A percentile compares a stretch with the other conserved stretches of the same genome.
Evolutionary conservation across 129 eudicot genomes (phyloP).

Genomic region (Artemisia argyi): DNA sequence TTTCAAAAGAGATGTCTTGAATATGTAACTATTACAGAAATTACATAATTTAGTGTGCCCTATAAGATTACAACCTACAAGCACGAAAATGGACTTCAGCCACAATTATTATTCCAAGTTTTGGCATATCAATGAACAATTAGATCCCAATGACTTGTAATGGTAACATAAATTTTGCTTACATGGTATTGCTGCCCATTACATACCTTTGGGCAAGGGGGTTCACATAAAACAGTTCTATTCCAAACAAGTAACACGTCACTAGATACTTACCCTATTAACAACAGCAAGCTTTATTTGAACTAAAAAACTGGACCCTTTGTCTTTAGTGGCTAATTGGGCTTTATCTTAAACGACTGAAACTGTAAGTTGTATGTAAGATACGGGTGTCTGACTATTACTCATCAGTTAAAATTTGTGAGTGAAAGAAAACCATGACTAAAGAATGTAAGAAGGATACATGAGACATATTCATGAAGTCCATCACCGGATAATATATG

Average conservation of each 20-base stretch:
- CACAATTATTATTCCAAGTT: not conserved
- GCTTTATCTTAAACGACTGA: no score
- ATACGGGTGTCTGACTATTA: not conserved
- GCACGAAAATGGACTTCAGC: conserved; percentile 1
- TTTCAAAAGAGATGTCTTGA: not conserved
- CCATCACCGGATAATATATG: not conserved
- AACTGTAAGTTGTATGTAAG: not conserved
- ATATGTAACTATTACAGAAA: conserved; percentile 16
- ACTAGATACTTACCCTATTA: no score
- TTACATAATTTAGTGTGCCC: conserved; percentile 16
- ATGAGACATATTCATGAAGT: not conserved
- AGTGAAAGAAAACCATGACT: not conserved
- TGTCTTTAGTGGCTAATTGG: no score
- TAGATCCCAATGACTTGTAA: not conserved
- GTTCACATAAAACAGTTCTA: no score
- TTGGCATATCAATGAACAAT: conserved; percentile 12
- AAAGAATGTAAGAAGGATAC: not conserved
- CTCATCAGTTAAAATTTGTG: no score
- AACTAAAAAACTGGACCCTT: no score
- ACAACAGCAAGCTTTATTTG: no score
- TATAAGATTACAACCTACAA: conserved; percentile 19
- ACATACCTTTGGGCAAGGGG: no score
- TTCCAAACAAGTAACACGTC: no score
- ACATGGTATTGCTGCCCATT: not conserved
- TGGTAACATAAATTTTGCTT: conserved; percentile 10